A percentile compares a stretch with the other conserved stretches of the same genome.
Evolutionary conservation across 1,284 basidiomycete genomes (phyloP).

Genomic region (Volvariella surrecta): DNA sequence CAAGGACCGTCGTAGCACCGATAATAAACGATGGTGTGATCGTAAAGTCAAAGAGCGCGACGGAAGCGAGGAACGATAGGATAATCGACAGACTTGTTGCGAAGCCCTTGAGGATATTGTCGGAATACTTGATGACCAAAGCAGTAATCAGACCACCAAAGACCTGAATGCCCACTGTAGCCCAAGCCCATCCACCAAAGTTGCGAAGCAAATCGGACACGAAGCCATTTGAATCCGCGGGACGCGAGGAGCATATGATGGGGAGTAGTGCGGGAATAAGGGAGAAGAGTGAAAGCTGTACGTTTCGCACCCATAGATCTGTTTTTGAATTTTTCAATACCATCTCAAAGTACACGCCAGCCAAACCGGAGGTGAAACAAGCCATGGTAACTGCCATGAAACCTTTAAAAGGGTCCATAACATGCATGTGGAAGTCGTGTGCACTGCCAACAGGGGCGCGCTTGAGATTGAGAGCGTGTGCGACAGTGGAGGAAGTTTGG

Average conservation of each 20-base stretch:
- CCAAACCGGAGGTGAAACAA: slow-evolving; percentile 95
- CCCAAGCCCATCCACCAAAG: slow-evolving; percentile 92
- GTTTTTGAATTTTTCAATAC: slow-evolving; percentile 86
- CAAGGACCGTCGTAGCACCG: slow-evolving; percentile 79
- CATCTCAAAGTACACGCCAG: slow-evolving; percentile 98
- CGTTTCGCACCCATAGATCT: slow-evolving; percentile 95
- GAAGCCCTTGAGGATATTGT: slow-evolving; percentile 92
- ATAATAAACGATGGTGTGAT: slow-evolving; percentile 84
- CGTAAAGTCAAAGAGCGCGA: slow-evolving; percentile 82
- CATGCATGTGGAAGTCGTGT: slow-evolving; percentile 53
- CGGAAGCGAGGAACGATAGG: slow-evolving; percentile 87
- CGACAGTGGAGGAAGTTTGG: slow-evolving; percentile 34
- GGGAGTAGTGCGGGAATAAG: slow-evolving; percentile 86
- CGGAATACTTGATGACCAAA: slow-evolving; percentile 81
- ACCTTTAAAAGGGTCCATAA: slow-evolving; percentile 80
- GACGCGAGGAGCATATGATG: slow-evolving; percentile 53
- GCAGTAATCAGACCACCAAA: slow-evolving; percentile 91
- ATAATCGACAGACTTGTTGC: slow-evolving; percentile 92
- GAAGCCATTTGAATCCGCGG: slow-evolving; percentile 29
- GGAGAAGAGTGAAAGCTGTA: slow-evolving; percentile 92
- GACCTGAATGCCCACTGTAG: slow-evolving; percentile 85
- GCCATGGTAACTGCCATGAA: slow-evolving; percentile 85
- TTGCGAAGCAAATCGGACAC: slow-evolving; percentile 52
- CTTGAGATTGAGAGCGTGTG: slow-evolving; percentile 11
- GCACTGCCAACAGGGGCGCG: slow-evolving; percentile 38